Evolutionary conservation across 2,329 filamentous ascomycete species (phyloP), one percentile per base, ranked within the genome.

Genomic region (Pseudogymnoascus verrucosus): DNA sequence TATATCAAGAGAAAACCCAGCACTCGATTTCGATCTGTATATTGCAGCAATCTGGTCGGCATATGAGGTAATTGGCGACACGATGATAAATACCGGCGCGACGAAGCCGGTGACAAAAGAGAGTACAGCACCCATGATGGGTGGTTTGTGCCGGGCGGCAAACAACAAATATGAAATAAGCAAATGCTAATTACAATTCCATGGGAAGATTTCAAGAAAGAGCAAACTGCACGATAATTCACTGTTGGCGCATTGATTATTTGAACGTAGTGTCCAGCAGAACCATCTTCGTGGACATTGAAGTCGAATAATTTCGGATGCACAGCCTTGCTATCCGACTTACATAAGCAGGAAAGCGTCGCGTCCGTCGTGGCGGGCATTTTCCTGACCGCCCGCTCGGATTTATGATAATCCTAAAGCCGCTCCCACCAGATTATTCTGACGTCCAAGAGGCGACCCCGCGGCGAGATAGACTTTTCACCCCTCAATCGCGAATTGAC

Each of bases 1-100:
- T 51, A 89, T 89, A 70, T 89, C 87, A 66, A 89, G 79, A 16
- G 86, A 89, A 76, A 89, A 89, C 64, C 86, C 86, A 12, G 83
- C 84, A 68, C 85, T 89, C 47, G 84, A 85, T 73, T 83, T 85
- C 64, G 77, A 80, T 69, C 82, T 79, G 70, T 87, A 81, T 82
- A 89, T 89, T 37, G 86, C 82, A 57, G 85, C 71, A 26, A 83
- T 84, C 76, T 88, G 85, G 76, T 89, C 86, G 70, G 81, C 80
- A 74, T 88, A 89, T 62, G 85, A 87, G 42, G 87, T 76, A 54
- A 89, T 78, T 16, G 85, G 86, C 69, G 85, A 88, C 68, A 84
- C 68, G 69, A 87, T 78, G 66, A 89, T 79, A 72, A 88, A 88
- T 63, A 86, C 74, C 21, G 86, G 86, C 73, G 85, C 84, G 66